These are phyloP conservation scores for Arctium minus DNA, from an alignment of 129 eudicot species.

Conservation along the genomic window DNA sequence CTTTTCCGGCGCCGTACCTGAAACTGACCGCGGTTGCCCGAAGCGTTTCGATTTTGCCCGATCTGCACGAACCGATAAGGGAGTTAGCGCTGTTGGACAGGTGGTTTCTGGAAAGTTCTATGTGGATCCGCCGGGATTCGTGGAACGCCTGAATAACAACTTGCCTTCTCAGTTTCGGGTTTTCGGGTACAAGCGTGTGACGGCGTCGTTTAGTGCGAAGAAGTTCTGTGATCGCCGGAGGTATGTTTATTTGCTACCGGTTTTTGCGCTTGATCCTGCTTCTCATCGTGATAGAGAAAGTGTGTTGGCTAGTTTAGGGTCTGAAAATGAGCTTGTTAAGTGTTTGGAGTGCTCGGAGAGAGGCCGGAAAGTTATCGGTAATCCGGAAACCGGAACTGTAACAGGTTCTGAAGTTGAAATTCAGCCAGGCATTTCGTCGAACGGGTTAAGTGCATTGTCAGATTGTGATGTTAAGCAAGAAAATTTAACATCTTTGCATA, in stretches of 20 bases:
- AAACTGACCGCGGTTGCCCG: slow-evolving; percentile 49
- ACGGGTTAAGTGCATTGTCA: slow-evolving; percentile 20
- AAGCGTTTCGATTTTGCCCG: slow-evolving; percentile 74
- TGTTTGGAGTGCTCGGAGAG: slow-evolving; percentile 85
- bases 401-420: slow-evolving; percentile 8
- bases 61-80: slow-evolving; percentile 92
- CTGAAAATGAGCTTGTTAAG: slow-evolving; percentile 68
- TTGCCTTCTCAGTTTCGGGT: slow-evolving; percentile 59
- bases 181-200: slow-evolving; percentile 77
- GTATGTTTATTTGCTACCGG: slow-evolving; percentile 91
- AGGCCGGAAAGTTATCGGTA: slow-evolving; percentile 68
- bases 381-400: neutral
- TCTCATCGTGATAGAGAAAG: slow-evolving; percentile 77
- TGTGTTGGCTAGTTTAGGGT: slow-evolving; percentile 78
- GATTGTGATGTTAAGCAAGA: neutral
- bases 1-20: slow-evolving; percentile 70
- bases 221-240: slow-evolving; percentile 83
- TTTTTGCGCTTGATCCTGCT: slow-evolving; percentile 60
- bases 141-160: slow-evolving; percentile 55
- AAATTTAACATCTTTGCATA: slow-evolving; percentile 2
- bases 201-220: slow-evolving; percentile 67
- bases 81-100: slow-evolving; percentile 93
- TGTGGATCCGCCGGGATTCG: slow-evolving; percentile 74
- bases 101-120: slow-evolving; percentile 84
- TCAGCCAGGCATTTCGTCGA: slow-evolving; percentile 44